Evolutionary conservation across 2,329 filamentous ascomycete species (phyloP), one percentile per base, ranked within the genome.

Genomic region (Xylaria sp.): DNA sequence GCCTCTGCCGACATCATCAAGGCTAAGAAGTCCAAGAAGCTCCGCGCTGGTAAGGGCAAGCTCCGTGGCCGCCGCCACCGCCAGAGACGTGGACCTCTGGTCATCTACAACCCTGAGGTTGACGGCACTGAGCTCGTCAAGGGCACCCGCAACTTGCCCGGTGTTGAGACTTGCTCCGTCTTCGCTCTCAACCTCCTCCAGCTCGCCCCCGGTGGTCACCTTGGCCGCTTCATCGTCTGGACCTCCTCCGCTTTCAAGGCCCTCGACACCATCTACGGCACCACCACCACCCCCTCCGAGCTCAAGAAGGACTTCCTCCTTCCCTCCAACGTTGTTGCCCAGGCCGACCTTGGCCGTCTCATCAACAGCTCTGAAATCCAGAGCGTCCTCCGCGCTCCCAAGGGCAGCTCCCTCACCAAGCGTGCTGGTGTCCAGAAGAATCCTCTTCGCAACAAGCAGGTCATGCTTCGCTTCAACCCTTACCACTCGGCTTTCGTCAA

Each of bases 331-430:
- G 79, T 95, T 71, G 90, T 99, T 76, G 85, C 89, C 74, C 93
- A 99, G 85, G 87, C 94, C 76, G 94, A 99, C 76, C 88, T 99
- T 72, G 87, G 86, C 81, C 94, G 95, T 80, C 86, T 99, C 75
- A 99, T 99, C 89, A 99, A 99, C 91, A 93, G 89, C 75, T 92
- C 91, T 74, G 94, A 99, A 83, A 89, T 97, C 79, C 94, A 99
- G 88, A 90, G 88, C 79, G 93, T 96, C 62, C 87, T 99, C 74
- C 88, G 90, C 72, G 91, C 89, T 64, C 91, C 92, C 79, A 94
- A 92, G 85, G 94, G 94, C 72, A 86, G 89, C 71, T 86, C 91
- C 75, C 80, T 87, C 75, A 95, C 92, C 80, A 97, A 97, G 87
- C 91, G 94, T 76, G 81, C 83, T 70, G 81, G 84, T 74, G 91